Evolutionary conservation across 805 yeast species (phyloP), one percentile per base, ranked within the genome.

Genomic region (Yamadazyma sp.): DNA sequence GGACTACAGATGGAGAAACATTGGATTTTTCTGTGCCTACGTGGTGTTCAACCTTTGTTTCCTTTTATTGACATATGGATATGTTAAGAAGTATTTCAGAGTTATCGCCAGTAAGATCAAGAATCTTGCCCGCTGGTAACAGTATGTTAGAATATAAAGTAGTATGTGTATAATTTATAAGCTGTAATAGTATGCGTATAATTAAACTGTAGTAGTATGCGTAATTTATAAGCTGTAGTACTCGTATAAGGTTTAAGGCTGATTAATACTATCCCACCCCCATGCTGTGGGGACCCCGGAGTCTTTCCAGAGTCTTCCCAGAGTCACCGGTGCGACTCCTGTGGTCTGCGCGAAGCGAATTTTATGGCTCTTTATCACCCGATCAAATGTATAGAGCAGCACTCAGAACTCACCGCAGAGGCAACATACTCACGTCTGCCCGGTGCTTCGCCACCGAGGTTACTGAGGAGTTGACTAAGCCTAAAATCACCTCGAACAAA

Each of bases 1-100:
- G 10, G 37, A 60, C 2, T 72, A 67, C 51, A 55, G 60, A n/a
- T 78, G 86, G 85, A 77, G 84, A 70, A 75, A 80, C 53, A 69
- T 70, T 47, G 86, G 86, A 49, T 68, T 80, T 47, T 64, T 75
- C 58, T 39, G 63, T 41, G 47, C 53, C 4, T 68, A 59, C 46
- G 59, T 62, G 39, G 61, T 49, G 11, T 46, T 66, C 39, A 66
- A 68, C 43, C 53, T 65, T 21, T 29, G 19, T 9, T 24, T 30
- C 13, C 16, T 34, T 14, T 11, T 27, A n/a, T 4, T 34, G 8
- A 13, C 27, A 4, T 34, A 34, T 20, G 32, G 32, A 6, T 34
- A 33, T 19, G 13, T 20, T 12, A 9, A 14, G 9, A 30, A 30
- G 33, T 20, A 30, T 5, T 11, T 30, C 11, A 30, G 12, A 12